A percentile compares a stretch with the other conserved stretches of the same genome.
phyloP scores from a whole-genome alignment of 2,329 filamentous ascomycete species.

The Chalara sp. region DNA sequence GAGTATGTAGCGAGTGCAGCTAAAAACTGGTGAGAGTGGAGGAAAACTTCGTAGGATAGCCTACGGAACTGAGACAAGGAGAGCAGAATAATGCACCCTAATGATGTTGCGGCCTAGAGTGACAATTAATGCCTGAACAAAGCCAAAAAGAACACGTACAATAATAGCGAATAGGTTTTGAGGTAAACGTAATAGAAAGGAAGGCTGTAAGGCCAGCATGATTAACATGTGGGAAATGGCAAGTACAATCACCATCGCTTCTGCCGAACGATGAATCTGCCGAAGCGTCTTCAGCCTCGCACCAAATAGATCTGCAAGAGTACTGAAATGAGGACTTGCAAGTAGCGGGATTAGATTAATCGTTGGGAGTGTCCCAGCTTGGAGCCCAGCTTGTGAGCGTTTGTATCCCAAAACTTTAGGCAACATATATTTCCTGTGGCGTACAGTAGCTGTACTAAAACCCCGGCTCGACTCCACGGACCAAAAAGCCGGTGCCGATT shows the following conservation, averaged over 20 bases:
- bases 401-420: not conserved
- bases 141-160: too few species aligned
- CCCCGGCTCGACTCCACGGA: too few species aligned
- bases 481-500: too few species aligned
- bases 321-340: constrained; percentile 13
- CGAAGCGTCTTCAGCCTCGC: constrained; percentile 13
- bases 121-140: too few species aligned
- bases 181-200: not conserved
- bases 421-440: too few species aligned
- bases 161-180: not conserved
- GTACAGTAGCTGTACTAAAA: too few species aligned
- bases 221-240: constrained; percentile 10
- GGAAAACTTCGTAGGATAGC: constrained; percentile 15
- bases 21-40: constrained; percentile 9
- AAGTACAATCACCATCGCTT: constrained; percentile 13
- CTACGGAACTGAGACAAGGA: constrained; percentile 8
- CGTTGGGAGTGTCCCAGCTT: constrained; percentile 4
- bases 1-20: constrained; percentile 8
- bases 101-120: too few species aligned
- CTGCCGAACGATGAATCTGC: constrained; percentile 13
- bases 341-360: constrained; percentile 17
- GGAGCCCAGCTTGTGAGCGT: not conserved
- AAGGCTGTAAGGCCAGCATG: not conserved
- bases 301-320: constrained; percentile 17
- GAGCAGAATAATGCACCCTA: constrained; percentile 7